These are phyloP conservation scores for Fusarium armeniacum DNA, from an alignment of 2,329 filamentous ascomycete genomes.

Conservation along the genomic window DNA sequence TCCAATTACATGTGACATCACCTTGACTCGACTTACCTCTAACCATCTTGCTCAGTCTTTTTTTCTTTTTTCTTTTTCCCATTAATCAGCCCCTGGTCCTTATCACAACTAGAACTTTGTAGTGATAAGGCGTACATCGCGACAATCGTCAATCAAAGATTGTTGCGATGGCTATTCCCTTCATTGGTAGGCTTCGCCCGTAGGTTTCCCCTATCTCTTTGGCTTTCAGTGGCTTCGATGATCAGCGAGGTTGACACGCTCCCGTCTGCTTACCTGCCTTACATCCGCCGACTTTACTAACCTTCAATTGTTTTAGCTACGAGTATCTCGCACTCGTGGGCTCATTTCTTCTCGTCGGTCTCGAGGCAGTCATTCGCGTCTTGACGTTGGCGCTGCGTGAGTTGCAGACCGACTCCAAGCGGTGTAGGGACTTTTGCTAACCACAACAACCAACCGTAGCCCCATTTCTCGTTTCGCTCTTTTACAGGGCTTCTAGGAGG, in stretches of 20 bases:
- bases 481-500: conserved; percentile 84
- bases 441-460: conserved; percentile 62
- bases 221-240: conserved; percentile 9
- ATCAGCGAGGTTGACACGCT: conserved; percentile 19
- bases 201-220: conserved; percentile 53
- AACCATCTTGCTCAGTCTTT: conserved; percentile 6
- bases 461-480: conserved; percentile 82
- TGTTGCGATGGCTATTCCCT: conserved; percentile 65
- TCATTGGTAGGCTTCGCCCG: conserved; percentile 67
- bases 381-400: conserved; percentile 89
- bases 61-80: conserved; percentile 15
- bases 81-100: conserved; percentile 21
- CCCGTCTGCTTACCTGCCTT: not conserved
- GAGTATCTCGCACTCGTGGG: conserved; percentile 90
- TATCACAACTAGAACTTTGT: conserved; percentile 16
- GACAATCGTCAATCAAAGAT: conserved; percentile 15
- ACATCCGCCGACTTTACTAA: conserved; percentile 35
- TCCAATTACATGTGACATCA: conserved; percentile 52
- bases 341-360: conserved; percentile 84
- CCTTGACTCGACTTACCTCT: conserved; percentile 30
- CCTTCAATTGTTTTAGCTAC: conserved; percentile 62
- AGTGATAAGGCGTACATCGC: conserved; percentile 21
- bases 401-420: conserved; percentile 52
- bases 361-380: conserved; percentile 86
- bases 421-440: conserved; percentile 27